Conservation (phyloP, 2,329 filamentous ascomycete genomes). For the Neonectria magnoliae region DNA sequence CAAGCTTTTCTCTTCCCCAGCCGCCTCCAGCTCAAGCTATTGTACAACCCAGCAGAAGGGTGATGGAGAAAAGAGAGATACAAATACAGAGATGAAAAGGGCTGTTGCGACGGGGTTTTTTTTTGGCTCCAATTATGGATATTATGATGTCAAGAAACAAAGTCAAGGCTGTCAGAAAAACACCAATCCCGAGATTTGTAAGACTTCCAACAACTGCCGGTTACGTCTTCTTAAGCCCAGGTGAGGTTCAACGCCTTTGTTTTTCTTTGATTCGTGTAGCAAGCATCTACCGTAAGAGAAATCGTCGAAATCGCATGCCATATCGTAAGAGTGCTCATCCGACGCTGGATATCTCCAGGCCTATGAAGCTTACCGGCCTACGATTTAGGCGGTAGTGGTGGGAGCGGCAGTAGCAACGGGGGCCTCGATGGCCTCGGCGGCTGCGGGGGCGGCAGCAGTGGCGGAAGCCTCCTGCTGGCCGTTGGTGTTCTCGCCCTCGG, state of each 20-base stretch:
- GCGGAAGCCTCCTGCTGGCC: slow-evolving; percentile 51
- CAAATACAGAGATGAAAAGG: slow-evolving; percentile 48
- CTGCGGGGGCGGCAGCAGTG: slow-evolving; percentile 39
- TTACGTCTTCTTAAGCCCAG: slow-evolving; percentile 41
- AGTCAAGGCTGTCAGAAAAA: slow-evolving; percentile 41
- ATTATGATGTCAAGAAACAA: slow-evolving; percentile 45
- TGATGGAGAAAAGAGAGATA: slow-evolving; percentile 47
- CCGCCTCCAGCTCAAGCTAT: slow-evolving; percentile 48
- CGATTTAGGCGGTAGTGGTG: slow-evolving; percentile 45
- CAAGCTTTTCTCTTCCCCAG: slow-evolving; percentile 47
- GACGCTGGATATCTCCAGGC: slow-evolving; percentile 39
- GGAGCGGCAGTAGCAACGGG: slow-evolving; percentile 39
- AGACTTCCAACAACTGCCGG: slow-evolving; percentile 41
- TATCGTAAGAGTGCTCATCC: slow-evolving; percentile 51
- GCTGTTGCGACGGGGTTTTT: slow-evolving; percentile 33
- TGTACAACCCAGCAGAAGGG: slow-evolving; percentile 50
- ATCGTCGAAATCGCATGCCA: slow-evolving; percentile 53
- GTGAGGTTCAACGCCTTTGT: slow-evolving; percentile 39
- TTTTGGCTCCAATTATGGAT: slow-evolving; percentile 44
- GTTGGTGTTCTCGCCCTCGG: slow-evolving; percentile 56
- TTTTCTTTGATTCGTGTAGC: slow-evolving; percentile 44
- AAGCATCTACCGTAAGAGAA: slow-evolving; percentile 51
- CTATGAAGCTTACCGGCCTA: slow-evolving; percentile 40
- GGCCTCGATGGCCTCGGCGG: slow-evolving; percentile 42
- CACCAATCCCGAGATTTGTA: slow-evolving; percentile 41